Percentiles rank a stretch among this genome's conserved stretches.
Conservation (phyloP, 768 basidiomycete genomes). For the Kwoniella heveanensis region DNA sequence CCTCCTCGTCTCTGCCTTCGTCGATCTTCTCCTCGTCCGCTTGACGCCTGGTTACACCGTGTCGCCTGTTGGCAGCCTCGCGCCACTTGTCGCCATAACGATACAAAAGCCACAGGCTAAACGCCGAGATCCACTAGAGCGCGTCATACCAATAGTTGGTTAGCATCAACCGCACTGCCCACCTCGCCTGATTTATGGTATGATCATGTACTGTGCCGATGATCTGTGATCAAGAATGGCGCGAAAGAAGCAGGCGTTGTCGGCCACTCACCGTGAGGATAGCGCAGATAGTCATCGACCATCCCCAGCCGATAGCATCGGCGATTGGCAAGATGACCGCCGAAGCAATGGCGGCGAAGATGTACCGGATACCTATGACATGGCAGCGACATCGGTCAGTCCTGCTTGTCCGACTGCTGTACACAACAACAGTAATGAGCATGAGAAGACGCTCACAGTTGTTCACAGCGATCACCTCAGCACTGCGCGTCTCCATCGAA, state of each 20-base stretch:
- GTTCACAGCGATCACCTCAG: constrained; percentile 55
- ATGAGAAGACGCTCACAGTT: constrained; percentile 38
- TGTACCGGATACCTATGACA: constrained; percentile 48
- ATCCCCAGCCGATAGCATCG: constrained; percentile 55
- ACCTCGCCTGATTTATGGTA: no score
- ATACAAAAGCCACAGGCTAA: constrained; percentile 6
- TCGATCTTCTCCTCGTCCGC: constrained; percentile 36
- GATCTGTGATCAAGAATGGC: no score
- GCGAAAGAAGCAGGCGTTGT: no score
- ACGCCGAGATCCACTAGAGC: constrained; percentile 18
- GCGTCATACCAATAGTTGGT: no score
- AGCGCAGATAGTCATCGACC: constrained; percentile 53
- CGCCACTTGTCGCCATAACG: constrained; percentile 49
- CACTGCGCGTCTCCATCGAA: constrained; percentile 40
- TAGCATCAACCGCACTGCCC: no score
- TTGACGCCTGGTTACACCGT: constrained; percentile 31
- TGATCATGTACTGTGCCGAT: no score
- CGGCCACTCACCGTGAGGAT: constrained; percentile 37
- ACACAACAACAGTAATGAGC: no score
- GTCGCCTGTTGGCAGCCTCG: constrained; percentile 38
- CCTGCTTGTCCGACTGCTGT: no score
- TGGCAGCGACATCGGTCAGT: background rate
- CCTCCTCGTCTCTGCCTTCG: constrained; percentile 25
- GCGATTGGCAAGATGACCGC: constrained; percentile 56
- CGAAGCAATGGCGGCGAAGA: constrained; percentile 53